Evolutionary conservation across 1,139 yeast genomes (phyloP), one percentile per base, ranked within the genome.

Genomic region (Waltiozyma solani): DNA sequence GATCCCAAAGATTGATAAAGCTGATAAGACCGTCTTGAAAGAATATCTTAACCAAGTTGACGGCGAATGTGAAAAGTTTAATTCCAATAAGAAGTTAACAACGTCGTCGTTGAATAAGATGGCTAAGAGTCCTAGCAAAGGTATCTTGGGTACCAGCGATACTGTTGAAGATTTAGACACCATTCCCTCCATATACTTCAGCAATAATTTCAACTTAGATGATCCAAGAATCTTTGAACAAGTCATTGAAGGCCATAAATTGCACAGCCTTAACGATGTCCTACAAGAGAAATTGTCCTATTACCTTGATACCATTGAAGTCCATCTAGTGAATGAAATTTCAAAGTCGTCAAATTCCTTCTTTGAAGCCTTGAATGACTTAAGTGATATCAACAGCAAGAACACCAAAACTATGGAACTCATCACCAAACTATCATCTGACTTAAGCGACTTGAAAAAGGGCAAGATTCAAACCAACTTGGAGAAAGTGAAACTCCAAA

Each of bases 231-330:
- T 80, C 1, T 91, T 91, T 59, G 77, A 77, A 44, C 66, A 73
- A 42, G 95, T 89, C 2, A 70, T 83, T 27, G 84, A 76, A 39
- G 68, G 71, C 37, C 57, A 73, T 4, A 63, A 67, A 13, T 62
- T 74, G 19, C 42, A 37, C 31, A 52, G 50, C 18, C 38, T 52
- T 34, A 51, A 44, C 26, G 50, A 49, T 31, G 62, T 75, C 4
- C 58, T 89, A n/a, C 95, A 83, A 52, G 95, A 87, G 35, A 78
- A 77, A 51, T 64, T 91, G 34, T 82, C 93, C 2, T 77, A 79
- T 60, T 86, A 87, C 55, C 66, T 91, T 42, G 98, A 91, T 57
- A 68, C 79, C 1, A 89, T 91, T 1, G 98, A 91, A 58, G 66
- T 84, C 33, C 79, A 82, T 46, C 63, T 91, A 36, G 82, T 89